A percentile compares a stretch with the other conserved stretches of the same genome.
phyloP scores from a whole-genome alignment of 2,329 filamentous ascomycete species.

The Gremmenia infestans region DNA sequence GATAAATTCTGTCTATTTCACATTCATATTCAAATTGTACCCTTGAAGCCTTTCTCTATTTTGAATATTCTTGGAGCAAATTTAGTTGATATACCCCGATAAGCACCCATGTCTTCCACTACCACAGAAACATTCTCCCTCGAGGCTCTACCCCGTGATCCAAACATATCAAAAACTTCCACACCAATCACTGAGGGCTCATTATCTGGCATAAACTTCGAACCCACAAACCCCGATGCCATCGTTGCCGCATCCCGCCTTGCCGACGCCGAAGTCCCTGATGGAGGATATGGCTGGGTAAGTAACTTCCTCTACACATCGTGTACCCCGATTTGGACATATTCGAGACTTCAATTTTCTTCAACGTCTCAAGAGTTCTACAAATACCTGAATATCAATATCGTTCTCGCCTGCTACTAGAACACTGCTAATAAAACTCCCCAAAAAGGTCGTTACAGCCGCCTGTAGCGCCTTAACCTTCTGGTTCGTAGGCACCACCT shows the following conservation, averaged over 20 bases:
- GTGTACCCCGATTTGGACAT: not conserved
- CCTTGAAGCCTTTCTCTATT: not conserved
- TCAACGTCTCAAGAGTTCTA: not conserved
- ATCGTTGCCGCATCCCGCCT: constrained; percentile 40
- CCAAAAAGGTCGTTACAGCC: constrained; percentile 38
- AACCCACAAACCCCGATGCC: constrained; percentile 26
- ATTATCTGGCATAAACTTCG: constrained; percentile 12
- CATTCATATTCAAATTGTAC: no score
- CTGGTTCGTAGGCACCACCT: constrained; percentile 52
- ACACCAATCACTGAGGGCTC: not conserved
- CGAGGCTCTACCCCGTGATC: not conserved
- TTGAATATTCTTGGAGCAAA: not conserved
- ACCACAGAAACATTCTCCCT: constrained; percentile 12
- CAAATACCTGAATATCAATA: no score
- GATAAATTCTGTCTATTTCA: no score
- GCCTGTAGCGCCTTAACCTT: constrained; percentile 48
- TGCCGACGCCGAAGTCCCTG: constrained; percentile 43
- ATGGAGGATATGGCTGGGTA: constrained; percentile 52
- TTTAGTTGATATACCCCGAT: not conserved
- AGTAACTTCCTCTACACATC: not conserved
- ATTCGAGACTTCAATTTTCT: not conserved
- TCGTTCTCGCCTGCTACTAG: no score
- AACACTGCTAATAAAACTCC: not conserved
- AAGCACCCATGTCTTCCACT: constrained; percentile 4
- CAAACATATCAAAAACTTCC: not conserved